Conservation (phyloP, 2,329 filamentous ascomycete genomes). For the Ophiostoma perfectum region DNA sequence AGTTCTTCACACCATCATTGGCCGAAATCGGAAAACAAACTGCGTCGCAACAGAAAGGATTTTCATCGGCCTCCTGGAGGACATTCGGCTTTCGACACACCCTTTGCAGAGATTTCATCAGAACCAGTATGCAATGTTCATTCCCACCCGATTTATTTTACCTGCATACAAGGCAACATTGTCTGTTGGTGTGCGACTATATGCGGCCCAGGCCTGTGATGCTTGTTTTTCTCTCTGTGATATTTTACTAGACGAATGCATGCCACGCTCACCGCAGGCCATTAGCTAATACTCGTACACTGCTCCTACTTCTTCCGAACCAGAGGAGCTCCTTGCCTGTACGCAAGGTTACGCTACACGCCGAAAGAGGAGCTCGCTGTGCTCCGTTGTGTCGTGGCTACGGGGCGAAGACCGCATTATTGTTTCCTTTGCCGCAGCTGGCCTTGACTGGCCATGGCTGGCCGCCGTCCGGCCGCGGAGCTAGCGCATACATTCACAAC, state of each 20-base stretch:
- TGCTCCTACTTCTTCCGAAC: not conserved
- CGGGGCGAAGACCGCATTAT: not conserved
- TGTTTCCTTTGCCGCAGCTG: not conserved
- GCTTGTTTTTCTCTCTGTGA: no score
- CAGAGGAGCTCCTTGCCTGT: not conserved
- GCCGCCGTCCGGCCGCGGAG: not conserved
- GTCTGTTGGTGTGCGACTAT: not conserved
- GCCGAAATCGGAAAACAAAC: conserved; percentile 7
- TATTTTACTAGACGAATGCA: no score
- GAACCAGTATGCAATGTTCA: not conserved
- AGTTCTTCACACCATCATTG: conserved; percentile 9
- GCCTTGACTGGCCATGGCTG: not conserved
- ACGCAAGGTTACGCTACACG: not conserved
- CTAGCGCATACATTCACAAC: not conserved
- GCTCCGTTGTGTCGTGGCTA: conserved; percentile 3
- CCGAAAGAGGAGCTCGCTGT: not conserved
- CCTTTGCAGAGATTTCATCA: conserved; percentile 3
- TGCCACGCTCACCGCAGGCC: no score
- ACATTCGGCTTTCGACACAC: not conserved
- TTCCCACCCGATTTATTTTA: not conserved
- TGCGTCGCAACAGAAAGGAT: not conserved
- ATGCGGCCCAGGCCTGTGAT: no score
- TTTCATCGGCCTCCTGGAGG: not conserved
- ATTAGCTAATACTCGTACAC: not conserved
- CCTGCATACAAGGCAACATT: not conserved